These are phyloP conservation scores for Linnemannia elongata DNA, from an alignment of 192 early-diverging fungal species.

Conservation along the genomic window DNA sequence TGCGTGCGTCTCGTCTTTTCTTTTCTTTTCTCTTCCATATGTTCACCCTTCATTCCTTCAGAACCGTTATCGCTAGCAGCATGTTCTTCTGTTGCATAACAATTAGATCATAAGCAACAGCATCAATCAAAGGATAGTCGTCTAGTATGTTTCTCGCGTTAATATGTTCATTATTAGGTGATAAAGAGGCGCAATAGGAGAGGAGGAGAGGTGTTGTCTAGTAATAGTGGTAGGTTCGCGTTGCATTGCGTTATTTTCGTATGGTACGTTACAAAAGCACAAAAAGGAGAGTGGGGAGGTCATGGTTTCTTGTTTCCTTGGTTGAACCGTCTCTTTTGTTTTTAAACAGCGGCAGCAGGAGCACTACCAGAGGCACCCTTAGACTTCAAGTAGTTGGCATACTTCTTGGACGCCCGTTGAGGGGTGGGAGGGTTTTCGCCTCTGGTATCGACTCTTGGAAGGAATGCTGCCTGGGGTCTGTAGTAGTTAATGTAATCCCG, in stretches of 20 bases:
- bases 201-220: background rate
- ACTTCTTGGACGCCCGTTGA: conserved; percentile 38
- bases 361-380: background rate
- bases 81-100: too few species aligned
- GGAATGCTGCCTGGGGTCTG: conserved; percentile 26
- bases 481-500: conserved; percentile 25
- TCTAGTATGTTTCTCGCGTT: too few species aligned
- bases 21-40: too few species aligned
- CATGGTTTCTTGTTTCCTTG: background rate
- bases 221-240: background rate
- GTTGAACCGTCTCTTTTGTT: background rate
- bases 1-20: too few species aligned
- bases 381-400: conserved; percentile 16
- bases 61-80: too few species aligned
- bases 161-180: conserved; percentile 8
- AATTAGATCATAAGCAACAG: too few species aligned
- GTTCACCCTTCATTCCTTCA: too few species aligned
- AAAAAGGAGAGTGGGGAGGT: background rate
- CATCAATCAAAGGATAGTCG: too few species aligned
- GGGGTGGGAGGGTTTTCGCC: conserved; percentile 22
- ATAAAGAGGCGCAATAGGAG: background rate
- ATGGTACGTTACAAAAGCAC: conserved; percentile 1
- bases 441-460: conserved; percentile 22
- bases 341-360: conserved; percentile 3
- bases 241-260: background rate